Evolutionary conservation across 345 rosid genomes (phyloP).

Genomic region (Mallotus nudiflorus): DNA sequence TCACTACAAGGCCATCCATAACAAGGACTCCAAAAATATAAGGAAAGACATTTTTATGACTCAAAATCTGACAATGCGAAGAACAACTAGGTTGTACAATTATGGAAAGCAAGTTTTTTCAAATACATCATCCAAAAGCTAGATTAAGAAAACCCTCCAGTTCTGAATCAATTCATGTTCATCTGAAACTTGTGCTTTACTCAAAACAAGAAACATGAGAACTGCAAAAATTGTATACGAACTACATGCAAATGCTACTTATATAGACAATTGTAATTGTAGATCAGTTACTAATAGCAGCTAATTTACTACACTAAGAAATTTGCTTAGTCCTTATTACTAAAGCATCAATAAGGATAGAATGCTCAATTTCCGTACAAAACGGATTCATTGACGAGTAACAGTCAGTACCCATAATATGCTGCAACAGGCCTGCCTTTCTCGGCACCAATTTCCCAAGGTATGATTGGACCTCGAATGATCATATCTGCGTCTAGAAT

Average conservation of each 20-base stretch:
- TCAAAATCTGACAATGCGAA: slow-evolving; percentile 4
- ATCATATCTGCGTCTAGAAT: slow-evolving; percentile 99
- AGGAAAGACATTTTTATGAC: neutral
- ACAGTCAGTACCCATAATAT: slow-evolving; percentile 68
- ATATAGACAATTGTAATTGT: neutral
- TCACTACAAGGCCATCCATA: neutral
- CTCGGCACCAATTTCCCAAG: slow-evolving; percentile 95
- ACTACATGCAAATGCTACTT: neutral
- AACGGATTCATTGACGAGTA: neutral
- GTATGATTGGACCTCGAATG: slow-evolving; percentile 86
- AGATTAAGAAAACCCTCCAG: slow-evolving; percentile 3
- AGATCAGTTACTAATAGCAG: neutral
- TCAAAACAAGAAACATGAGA: too few relatives aligned
- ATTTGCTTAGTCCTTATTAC: neutral
- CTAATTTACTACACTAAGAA: neutral
- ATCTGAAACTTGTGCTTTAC: too few relatives aligned
- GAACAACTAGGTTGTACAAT: neutral
- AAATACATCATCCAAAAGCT: slow-evolving; percentile 3
- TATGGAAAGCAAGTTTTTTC: neutral
- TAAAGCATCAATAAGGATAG: slow-evolving; percentile 2
- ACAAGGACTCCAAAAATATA: neutral
- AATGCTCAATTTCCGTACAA: neutral
- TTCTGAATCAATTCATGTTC: slow-evolving; percentile 7
- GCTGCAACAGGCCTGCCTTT: slow-evolving; percentile 89
- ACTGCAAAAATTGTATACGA: slow-evolving; percentile 11